Conservation (phyloP, 2,329 filamentous ascomycete species). For the Didymella arachidicola region DNA sequence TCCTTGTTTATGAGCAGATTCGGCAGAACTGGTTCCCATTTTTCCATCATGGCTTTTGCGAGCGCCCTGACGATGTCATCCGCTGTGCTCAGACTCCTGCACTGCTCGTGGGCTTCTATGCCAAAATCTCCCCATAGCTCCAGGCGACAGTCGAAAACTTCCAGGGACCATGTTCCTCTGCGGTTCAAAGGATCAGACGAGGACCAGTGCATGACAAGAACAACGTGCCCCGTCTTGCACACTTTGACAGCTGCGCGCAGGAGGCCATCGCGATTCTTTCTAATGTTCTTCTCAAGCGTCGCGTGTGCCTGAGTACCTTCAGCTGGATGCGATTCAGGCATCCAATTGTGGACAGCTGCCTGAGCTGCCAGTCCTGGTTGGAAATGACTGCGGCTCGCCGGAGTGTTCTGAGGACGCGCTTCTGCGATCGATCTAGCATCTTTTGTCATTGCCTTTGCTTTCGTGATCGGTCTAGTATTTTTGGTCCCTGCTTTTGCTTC, state of each 20-base stretch:
- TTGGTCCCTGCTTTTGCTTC: background rate
- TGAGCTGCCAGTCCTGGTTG: background rate
- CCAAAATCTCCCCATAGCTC: background rate
- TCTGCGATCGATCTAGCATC: background rate
- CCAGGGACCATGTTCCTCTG: conserved; percentile 1
- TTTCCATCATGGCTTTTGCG: background rate
- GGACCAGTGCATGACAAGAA: background rate
- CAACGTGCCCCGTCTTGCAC: background rate
- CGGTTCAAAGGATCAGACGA: background rate
- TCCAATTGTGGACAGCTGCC: background rate
- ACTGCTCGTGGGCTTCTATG: background rate
- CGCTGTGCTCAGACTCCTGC: background rate
- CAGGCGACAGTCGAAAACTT: background rate
- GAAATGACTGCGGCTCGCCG: background rate
- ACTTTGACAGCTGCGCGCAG: background rate
- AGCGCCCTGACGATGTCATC: too few relatives aligned
- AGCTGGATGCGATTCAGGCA: background rate
- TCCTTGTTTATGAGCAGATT: too few relatives aligned
- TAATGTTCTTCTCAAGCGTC: background rate
- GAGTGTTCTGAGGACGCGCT: background rate
- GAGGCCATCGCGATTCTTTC: background rate
- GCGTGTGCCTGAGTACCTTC: too few relatives aligned
- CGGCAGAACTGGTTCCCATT: background rate
- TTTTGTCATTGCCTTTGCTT: too few relatives aligned
- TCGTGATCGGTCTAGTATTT: background rate